A percentile compares a stretch with the other conserved stretches of the same genome.
phyloP scores from a whole-genome alignment of 192 early-diverging fungal species.

The Backusella circina region DNA sequence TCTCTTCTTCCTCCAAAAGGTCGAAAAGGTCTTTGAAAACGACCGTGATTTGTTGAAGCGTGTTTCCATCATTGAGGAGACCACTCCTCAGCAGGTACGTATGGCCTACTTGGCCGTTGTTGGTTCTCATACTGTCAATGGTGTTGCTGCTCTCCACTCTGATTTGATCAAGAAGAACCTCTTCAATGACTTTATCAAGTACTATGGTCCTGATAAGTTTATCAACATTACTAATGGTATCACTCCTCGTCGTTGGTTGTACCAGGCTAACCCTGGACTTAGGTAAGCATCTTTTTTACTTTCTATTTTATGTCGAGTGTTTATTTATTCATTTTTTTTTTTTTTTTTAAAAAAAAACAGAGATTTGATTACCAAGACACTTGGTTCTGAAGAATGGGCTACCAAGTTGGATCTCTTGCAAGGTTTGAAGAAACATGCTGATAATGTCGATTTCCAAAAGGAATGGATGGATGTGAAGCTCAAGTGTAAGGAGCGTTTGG shows the following conservation, averaged over 20 bases:
- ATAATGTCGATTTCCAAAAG: slow-evolving; percentile 71
- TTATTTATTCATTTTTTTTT: background rate
- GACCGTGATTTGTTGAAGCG: slow-evolving; percentile 83
- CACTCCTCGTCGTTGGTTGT: slow-evolving; percentile 95
- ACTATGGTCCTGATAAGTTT: slow-evolving; percentile 85
- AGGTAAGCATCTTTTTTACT: slow-evolving; percentile 3
- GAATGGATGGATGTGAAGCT: slow-evolving; percentile 90
- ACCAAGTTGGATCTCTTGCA: slow-evolving; percentile 69
- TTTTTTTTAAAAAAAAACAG: slow-evolving; percentile 14
- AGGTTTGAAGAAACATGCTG: slow-evolving; percentile 58
- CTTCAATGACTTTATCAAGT: slow-evolving; percentile 89
- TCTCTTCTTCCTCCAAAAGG: slow-evolving; percentile 94
- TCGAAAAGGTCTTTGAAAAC: slow-evolving; percentile 81
- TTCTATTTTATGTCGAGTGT: background rate
- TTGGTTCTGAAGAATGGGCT: slow-evolving; percentile 75
- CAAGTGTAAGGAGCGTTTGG: slow-evolving; percentile 87
- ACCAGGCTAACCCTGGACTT: slow-evolving; percentile 92
- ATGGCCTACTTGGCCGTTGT: slow-evolving; percentile 98
- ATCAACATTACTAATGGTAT: slow-evolving; percentile 98
- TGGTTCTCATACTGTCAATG: slow-evolving; percentile 94
- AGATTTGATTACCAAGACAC: slow-evolving; percentile 74
- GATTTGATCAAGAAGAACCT: slow-evolving; percentile 77
- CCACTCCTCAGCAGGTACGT: slow-evolving; percentile 86
- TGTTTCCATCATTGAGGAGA: slow-evolving; percentile 96
- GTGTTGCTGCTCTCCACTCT: slow-evolving; percentile 89